Evolutionary conservation across 2,329 filamentous ascomycete genomes (phyloP), one percentile per base, ranked within the genome.

Genomic region (Passalora sequoiae): DNA sequence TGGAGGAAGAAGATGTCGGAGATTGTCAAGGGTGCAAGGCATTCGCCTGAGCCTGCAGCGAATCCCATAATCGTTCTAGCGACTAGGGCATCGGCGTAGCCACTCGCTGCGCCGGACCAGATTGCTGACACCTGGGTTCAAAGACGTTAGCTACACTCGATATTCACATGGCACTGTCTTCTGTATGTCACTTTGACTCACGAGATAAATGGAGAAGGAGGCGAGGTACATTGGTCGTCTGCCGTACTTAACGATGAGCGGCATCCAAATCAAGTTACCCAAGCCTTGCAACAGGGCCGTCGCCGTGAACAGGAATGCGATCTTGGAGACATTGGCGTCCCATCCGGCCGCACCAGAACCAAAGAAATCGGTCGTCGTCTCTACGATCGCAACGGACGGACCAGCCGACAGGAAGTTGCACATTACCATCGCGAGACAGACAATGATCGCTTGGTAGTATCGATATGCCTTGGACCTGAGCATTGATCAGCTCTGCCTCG

Each of bases 321-420:
- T 63, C 47, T 67, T 68, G 21, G 70, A 56, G 16, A 77, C 65
- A 7, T 68, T 58, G 1, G 44, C 43, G 1, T 37, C 31, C 19
- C 25, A 21, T 40, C 27, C 69, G 47, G 13, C 53, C 5, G 62
- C 52, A 3, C 58, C 49, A 3, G 60, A 53, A 3, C 69, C 71
- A 46, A 71, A 74, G 60, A 76, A 75, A 46, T 69, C 49, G 19
- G 66, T 50, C 3, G 74, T 69, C 4, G 70, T 74, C 2, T 66
- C 53, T 8, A 72, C 60, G 29, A 78, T 71, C 41, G 72, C 73
- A 21, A 78, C 70, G 3, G 70, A 69, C 3, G 75, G 75, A 0
- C 68, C 76, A n/a, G 74, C 76, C 0, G 75, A 74, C 4, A 78
- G 60, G 50, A 78, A 78, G 58, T 78, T 78, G 61, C 69, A 75